Conservation (phyloP, 192 early-diverging fungal species). For the Radiomyces spectabilis region DNA sequence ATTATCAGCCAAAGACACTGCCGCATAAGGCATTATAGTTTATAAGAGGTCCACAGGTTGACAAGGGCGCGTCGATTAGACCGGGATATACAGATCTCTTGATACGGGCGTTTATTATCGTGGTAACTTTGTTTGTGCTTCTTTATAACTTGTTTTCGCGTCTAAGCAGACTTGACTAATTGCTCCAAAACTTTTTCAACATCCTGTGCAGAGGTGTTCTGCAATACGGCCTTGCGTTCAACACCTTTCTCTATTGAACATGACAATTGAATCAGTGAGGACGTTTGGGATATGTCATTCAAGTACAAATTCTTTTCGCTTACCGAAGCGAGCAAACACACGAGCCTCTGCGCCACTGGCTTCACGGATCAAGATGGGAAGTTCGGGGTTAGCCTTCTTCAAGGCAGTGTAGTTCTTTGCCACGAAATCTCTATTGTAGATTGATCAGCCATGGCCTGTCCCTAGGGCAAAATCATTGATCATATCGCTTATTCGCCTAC, state of each 20-base stretch:
- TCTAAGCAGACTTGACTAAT: slow-evolving; percentile 50
- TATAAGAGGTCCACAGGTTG: too few species aligned
- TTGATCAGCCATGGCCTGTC: background rate
- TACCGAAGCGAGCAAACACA: slow-evolving; percentile 89
- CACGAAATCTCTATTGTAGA: slow-evolving; percentile 69
- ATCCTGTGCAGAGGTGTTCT: slow-evolving; percentile 63
- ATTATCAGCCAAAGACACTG: too few species aligned
- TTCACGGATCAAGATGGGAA: slow-evolving; percentile 90
- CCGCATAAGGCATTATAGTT: too few species aligned
- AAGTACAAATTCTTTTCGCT: slow-evolving; percentile 1
- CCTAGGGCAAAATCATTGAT: too few species aligned
- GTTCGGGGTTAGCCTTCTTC: slow-evolving; percentile 77
- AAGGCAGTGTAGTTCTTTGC: slow-evolving; percentile 71
- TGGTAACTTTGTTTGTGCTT: too few species aligned
- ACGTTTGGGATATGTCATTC: background rate
- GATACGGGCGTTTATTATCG: too few species aligned
- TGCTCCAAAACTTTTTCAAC: slow-evolving; percentile 66
- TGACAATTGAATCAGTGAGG: background rate
- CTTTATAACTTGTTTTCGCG: too few species aligned
- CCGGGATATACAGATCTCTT: too few species aligned
- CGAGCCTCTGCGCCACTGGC: slow-evolving; percentile 76
- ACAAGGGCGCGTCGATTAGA: too few species aligned
- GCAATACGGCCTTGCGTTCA: slow-evolving; percentile 72
- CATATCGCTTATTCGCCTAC: slow-evolving; percentile 47
- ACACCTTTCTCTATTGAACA: slow-evolving; percentile 61